Base-by-base conservation (phyloP, 352 stramenopile species). In the Phytopythium montanum region DNA sequence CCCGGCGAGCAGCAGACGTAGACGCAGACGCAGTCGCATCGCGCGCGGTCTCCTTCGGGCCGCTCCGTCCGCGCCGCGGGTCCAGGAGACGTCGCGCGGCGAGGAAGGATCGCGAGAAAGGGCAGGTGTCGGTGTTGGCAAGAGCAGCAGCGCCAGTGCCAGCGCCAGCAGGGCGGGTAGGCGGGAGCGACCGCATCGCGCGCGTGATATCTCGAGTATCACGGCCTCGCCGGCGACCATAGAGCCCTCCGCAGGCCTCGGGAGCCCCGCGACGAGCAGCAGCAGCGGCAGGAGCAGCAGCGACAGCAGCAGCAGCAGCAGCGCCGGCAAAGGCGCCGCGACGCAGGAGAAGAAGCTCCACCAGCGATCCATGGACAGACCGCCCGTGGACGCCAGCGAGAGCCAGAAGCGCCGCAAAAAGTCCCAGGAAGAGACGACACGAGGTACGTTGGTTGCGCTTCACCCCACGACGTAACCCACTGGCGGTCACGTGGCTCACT, bases 381-480 rank as follows among this genome's bases (percentile, higher is more conserved):
- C 74, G 60, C 68, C 73, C 39, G 61, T 64, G 38, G 64, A 82
- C 54, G 64, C 78, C 54, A 69, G 75, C 38, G 78, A 88, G 31
- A 77, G 66, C 50, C 79, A 88, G 53, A 88, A 88, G 55, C 76
- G 76, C 33, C 77, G 79, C 60, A 88, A 88, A 53, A 88, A 88
- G 62, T 81, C 70, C 26, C 79, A 88, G 54, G 79, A 88, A 56
- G 67, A 44, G 54, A 59, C 60, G 39, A 41, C 28, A 19, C 53
- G 61, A 54, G 66, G 66, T 73, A 45, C 53, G 65, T 10, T 23
- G 18, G 5, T 45, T 6, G n/a, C n/a, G n/a, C n/a, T n/a, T n/a
- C n/a, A n/a, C n/a, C n/a, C n/a, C n/a, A n/a, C n/a, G n/a, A n/a
- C n/a, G n/a, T n/a, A n/a, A n/a, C n/a, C 21, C 7, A 26, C 54